These are phyloP conservation scores for Ganoderma sp. DNA, from an alignment of 1,284 basidiomycete genomes.

Conservation along the genomic window DNA sequence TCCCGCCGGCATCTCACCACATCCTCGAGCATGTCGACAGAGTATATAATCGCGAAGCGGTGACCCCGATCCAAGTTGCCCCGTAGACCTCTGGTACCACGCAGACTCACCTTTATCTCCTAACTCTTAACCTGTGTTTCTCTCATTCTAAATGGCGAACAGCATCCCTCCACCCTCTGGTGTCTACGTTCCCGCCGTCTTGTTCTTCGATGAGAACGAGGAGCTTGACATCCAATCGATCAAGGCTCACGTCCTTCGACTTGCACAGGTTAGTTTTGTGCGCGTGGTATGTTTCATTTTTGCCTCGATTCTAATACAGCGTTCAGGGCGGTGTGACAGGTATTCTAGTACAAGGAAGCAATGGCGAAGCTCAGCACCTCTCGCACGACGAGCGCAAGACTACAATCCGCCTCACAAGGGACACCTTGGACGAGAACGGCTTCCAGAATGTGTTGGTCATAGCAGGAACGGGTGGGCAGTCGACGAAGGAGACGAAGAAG, in stretches of 20 bases:
- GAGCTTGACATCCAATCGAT: conserved; percentile 67
- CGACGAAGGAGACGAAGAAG: conserved; percentile 82
- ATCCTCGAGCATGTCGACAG: background rate
- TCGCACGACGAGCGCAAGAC: conserved; percentile 70
- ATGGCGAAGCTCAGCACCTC: conserved; percentile 82
- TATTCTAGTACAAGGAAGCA: conserved; percentile 78
- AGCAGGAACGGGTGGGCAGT: conserved; percentile 85
- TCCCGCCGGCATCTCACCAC: conserved; percentile 4
- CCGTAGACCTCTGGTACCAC: background rate
- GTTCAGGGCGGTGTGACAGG: conserved; percentile 70
- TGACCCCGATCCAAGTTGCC: background rate
- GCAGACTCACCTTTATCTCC: background rate
- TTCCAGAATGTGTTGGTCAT: conserved; percentile 75
- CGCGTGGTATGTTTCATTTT: too few species aligned
- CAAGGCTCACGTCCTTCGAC: conserved; percentile 66
- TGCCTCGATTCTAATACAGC: background rate
- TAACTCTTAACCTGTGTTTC: background rate
- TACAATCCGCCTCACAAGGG: conserved; percentile 69
- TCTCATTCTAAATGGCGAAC: conserved; percentile 15
- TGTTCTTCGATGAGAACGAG: conserved; percentile 71
- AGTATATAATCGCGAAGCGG: conserved; percentile 7
- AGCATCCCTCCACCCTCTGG: conserved; percentile 59
- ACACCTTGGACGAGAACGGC: conserved; percentile 77
- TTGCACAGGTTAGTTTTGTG: conserved; percentile 57
- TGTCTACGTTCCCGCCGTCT: conserved; percentile 76